Evolutionary conservation across 768 basidiomycete genomes (phyloP).

Genomic region (Suillus decipiens): DNA sequence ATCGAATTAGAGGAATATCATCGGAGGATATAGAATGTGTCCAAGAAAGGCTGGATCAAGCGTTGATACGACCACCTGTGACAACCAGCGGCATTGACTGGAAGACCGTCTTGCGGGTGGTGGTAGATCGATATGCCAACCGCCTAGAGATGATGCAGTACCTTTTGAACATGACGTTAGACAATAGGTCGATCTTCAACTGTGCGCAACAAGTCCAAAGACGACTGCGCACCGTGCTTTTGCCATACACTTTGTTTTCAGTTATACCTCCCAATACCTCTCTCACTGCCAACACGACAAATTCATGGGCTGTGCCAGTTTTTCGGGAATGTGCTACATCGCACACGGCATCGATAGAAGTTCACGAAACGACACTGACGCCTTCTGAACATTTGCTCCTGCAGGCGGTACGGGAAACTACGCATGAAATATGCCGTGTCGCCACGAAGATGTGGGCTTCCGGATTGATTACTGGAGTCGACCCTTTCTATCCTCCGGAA

Average conservation of each 20-base stretch:
- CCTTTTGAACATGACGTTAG: too few relatives aligned
- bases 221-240: conserved; percentile 23
- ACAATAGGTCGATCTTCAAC: conserved; percentile 8
- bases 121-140: too few relatives aligned
- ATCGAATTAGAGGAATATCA: conserved; percentile 20
- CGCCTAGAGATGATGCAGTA: too few relatives aligned
- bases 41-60: conserved; percentile 13
- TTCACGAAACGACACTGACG: conserved; percentile 5
- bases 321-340: conserved; percentile 15
- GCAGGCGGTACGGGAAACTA: conserved; percentile 17
- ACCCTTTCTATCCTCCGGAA: conserved; percentile 3
- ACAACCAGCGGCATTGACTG: conserved; percentile 18
- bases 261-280: conserved; percentile 4
- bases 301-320: conserved; percentile 14
- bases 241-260: conserved; percentile 13
- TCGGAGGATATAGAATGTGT: conserved; percentile 13
- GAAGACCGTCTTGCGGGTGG: too few relatives aligned
- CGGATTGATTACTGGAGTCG: conserved; percentile 15
- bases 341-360: conserved; percentile 12
- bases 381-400: conserved; percentile 17
- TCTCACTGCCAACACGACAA: conserved; percentile 2
- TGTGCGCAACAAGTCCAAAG: conserved; percentile 12
- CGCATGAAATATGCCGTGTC: conserved; percentile 21
- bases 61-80: conserved; percentile 5
- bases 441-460: conserved; percentile 21